These are phyloP conservation scores for Lachnellula hyalina DNA, from an alignment of 2,329 filamentous ascomycete species.

Conservation along the genomic window DNA sequence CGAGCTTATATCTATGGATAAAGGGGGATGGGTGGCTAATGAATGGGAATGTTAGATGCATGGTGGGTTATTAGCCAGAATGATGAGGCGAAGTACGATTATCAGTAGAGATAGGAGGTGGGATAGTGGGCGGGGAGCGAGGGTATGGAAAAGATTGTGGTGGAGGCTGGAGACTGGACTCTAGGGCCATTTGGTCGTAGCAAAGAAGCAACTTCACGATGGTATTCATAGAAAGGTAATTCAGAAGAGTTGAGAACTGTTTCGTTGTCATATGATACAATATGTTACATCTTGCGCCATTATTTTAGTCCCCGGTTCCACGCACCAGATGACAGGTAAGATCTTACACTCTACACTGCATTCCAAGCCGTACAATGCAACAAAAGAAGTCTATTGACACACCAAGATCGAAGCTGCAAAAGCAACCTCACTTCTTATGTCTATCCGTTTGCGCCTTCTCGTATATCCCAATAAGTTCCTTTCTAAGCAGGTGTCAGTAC, in stretches of 20 bases:
- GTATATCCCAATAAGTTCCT: constrained; percentile 63
- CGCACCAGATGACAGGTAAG: neutral
- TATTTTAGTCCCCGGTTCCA: constrained; percentile 1
- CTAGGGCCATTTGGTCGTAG: too few species aligned
- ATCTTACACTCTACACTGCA: neutral
- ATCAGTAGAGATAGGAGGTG: neutral
- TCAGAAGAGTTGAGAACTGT: constrained; percentile 14
- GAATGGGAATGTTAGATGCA: constrained; percentile 16
- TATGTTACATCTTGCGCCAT: constrained; percentile 7
- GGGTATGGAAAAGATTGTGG: too few species aligned
- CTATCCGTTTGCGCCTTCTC: constrained; percentile 60
- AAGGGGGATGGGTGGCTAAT: neutral
- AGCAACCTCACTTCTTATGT: constrained; percentile 27
- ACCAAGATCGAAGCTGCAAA: constrained; percentile 1
- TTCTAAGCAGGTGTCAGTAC: constrained; percentile 34
- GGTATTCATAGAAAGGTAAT: neutral
- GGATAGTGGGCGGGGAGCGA: too few species aligned
- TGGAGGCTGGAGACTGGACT: neutral
- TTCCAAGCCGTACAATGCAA: neutral
- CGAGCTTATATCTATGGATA: neutral
- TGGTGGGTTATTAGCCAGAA: constrained; percentile 27
- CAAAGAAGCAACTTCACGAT: too few species aligned
- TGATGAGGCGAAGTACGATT: constrained; percentile 18
- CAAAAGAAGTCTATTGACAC: constrained; percentile 11
- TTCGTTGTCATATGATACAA: constrained; percentile 16